Evolutionary conservation across 73 alveolate genomes (phyloP).

Genomic region (Paramecium bursaria): DNA sequence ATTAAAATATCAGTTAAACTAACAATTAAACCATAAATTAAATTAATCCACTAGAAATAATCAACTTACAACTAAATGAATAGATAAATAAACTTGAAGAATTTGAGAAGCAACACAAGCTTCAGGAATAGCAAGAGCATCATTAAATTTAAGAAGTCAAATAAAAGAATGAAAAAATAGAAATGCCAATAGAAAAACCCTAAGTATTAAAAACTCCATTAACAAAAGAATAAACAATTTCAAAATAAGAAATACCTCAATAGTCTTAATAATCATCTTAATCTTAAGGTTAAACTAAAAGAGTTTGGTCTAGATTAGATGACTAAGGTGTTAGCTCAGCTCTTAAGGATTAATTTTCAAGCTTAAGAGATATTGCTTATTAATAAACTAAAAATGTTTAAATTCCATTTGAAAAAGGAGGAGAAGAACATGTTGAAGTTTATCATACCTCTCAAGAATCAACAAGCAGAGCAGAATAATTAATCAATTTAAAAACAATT

Average conservation of each 20-base stretch:
- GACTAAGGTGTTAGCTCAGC: too few species aligned
- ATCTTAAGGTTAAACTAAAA: neutral
- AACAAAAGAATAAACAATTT: neutral
- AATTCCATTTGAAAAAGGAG: neutral
- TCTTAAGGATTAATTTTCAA: too few species aligned
- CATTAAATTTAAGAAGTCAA: neutral
- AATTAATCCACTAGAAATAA: too few species aligned
- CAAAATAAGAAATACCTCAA: too few species aligned
- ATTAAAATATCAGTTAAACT: too few species aligned
- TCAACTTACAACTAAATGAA: too few species aligned
- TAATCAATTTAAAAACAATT: slow-evolving; percentile 20
- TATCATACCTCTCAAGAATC: neutral
- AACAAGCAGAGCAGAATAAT: slow-evolving; percentile 46
- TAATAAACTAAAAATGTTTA: too few species aligned
- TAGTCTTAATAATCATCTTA: too few species aligned
- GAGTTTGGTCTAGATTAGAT: too few species aligned
- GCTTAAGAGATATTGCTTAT: too few species aligned
- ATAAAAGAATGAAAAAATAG: neutral
- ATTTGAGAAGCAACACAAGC: slow-evolving; percentile 16
- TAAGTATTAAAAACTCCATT: neutral
- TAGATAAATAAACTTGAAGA: too few species aligned
- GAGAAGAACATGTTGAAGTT: neutral
- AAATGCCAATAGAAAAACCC: neutral
- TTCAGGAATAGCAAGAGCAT: slow-evolving; percentile 4
- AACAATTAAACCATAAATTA: too few species aligned